Evolutionary conservation across 2,329 filamentous ascomycete species (phyloP), one percentile per base, ranked within the genome.

Genomic region (Escovopsis sp.): DNA sequence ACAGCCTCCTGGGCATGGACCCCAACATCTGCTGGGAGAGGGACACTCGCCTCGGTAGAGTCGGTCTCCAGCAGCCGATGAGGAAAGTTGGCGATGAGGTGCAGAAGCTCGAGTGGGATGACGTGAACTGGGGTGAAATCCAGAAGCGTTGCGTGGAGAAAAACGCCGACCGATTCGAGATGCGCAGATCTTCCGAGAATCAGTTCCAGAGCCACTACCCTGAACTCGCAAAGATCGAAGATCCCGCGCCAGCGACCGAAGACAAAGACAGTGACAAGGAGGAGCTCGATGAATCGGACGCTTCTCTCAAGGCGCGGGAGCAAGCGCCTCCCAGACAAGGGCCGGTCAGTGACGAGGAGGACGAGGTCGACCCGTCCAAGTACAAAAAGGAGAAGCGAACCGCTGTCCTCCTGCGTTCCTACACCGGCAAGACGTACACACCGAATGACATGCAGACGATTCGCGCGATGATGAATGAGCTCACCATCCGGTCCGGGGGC

Each of bases 361-460:
- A 45, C 12, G 35, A 41, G 38, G n/a, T 43, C 38, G 26, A 47
- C 30, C 33, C 38, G 39, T 33, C 43, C 10, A 28, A 55, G 4
- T 53, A 51, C 40, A 49, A 49, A 36, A 51, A 56, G 2, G 70
- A 75, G 52, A 55, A 63, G 3, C 72, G 85, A 33, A 87, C 83
- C 0, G 85, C 82, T 1, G 60, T 94, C 9, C 61, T 94, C 6
- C 70, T 94, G 33, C 77, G 86, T 33, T 80, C 83, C 0, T 89
- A 82, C 67, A 77, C 75, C 30, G 80, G 77, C 43, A 86, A 84
- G 57, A 59, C 74, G 26, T 94, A 87, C 58, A 84, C 79, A 26
- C 73, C 83, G 35, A 84, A 89, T 54, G 84, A 89, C 56, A 76
- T 83, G 54, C 77, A 88, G 57, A 80, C 79, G 42, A 76, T 94